phyloP scores from a whole-genome alignment of 345 rosid species.

The Bretschneidera sinensis region DNA sequence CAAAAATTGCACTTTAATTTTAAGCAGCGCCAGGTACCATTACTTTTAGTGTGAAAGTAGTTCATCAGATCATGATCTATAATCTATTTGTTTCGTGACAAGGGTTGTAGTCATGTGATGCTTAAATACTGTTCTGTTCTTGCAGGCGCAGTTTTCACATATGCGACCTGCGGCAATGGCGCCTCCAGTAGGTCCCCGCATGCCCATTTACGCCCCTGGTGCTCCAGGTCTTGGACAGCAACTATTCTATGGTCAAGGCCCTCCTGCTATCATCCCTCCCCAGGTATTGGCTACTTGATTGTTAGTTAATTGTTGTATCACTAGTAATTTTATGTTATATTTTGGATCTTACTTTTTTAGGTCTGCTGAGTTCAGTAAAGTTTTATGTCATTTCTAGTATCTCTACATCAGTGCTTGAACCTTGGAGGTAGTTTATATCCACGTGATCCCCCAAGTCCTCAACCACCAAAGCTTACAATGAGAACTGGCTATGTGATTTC shows the following conservation, averaged over 20 bases:
- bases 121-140: constrained; percentile 4
- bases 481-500: neutral
- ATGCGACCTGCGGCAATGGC: constrained; percentile 75
- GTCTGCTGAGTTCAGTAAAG: neutral
- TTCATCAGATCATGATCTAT: too few relatives aligned
- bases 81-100: too few relatives aligned
- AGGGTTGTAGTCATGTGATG: too few relatives aligned
- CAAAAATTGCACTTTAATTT: too few relatives aligned
- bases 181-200: constrained; percentile 69
- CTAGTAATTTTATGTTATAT: neutral
- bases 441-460: neutral
- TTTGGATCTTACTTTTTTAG: neutral
- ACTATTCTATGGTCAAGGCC: constrained; percentile 88
- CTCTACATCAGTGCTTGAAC: neutral
- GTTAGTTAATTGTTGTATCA: too few relatives aligned
- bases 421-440: too few relatives aligned
- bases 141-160: constrained; percentile 89
- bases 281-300: constrained; percentile 43
- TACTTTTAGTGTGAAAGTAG: too few relatives aligned
- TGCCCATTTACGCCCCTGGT: constrained; percentile 87
- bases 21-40: too few relatives aligned
- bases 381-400: neutral
- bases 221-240: constrained; percentile 87
- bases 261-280: constrained; percentile 84
- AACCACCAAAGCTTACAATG: neutral